Percentiles rank a stretch among this genome's conserved stretches.
Conservation (phyloP, 1,139 yeast genomes). For the Taphrina deformans region DNA sequence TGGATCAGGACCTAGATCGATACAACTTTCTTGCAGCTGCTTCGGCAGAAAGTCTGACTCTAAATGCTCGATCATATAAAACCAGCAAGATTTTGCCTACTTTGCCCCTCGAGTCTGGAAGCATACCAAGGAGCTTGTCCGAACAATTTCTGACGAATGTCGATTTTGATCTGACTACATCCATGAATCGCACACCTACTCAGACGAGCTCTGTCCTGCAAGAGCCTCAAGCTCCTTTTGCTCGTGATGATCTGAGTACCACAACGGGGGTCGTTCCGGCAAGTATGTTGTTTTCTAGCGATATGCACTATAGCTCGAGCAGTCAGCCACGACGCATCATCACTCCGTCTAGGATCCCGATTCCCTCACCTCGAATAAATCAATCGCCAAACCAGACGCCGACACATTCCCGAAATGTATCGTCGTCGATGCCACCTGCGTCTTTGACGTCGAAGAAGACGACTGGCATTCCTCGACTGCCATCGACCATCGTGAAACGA, state of each 20-base stretch:
- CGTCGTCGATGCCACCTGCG: background rate
- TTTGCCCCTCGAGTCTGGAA: background rate
- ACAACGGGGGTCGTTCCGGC: background rate
- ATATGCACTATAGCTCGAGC: background rate
- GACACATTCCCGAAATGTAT: background rate
- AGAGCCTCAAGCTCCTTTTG: background rate
- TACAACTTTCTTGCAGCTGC: background rate
- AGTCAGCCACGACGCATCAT: background rate
- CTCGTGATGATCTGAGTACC: background rate
- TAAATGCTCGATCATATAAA: background rate
- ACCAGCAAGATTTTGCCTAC: background rate
- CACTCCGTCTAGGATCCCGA: constrained; percentile 5
- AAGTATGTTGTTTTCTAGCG: background rate
- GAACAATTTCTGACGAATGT: background rate
- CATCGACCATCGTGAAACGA: constrained; percentile 7
- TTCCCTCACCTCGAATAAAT: background rate
- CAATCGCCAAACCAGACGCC: background rate
- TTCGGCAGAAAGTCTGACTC: background rate
- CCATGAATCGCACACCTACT: background rate
- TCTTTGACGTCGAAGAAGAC: constrained; percentile 8
- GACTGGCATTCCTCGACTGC: constrained; percentile 21
- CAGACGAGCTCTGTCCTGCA: background rate
- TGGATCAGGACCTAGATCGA: background rate
- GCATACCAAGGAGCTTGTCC: background rate
- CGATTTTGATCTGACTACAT: background rate